Base-by-base conservation (phyloP, 2,329 filamentous ascomycete genomes). In the Neonectria magnoliae region DNA sequence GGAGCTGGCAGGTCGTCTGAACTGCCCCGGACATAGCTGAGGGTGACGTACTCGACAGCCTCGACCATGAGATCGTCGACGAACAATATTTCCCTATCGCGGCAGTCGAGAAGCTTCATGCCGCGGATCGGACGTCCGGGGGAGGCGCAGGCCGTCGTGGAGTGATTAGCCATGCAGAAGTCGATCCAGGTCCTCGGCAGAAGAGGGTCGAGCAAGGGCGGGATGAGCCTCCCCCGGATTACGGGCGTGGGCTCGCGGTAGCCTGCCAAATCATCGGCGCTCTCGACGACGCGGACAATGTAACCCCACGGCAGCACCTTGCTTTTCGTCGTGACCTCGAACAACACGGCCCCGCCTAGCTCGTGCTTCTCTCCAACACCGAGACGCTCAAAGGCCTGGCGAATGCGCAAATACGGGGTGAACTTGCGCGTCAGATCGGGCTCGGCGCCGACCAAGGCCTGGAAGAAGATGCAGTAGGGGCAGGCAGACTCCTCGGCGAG, bases 381-480 rank as follows among this genome's bases (percentile, higher is more conserved):
- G 14, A 80, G 70, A 14, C 77, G 73, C 72, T 80, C 79, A 63
- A 80, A 80, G 3, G 78, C 79, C 51, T 76, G 73, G 22, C 79
- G 74, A 47, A 80, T 79, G 60, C 79, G 77, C 59, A 80, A 60
- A 60, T 80, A 80, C 1, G 79, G 79, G 9, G 78, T 78, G 51
- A 79, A 80, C 54, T 77, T 80, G 66, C 74, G 74, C 8, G 71
- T 74, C 62, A 63, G 63, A 18, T 78, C 74, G 14, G 72, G 69
- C 18, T 65, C 69, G 9, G 70, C 69, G 16, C 75, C 76, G 20
- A 80, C 73, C 67, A 80, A 66, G 53, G 77, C 75, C 50, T 77
- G 73, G 62, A 80, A 80, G 67, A 80, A 80, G 60, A 75, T 72
- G 66, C 79, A 80, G 67, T 78, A 80, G n/a, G 78, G 78, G 55